phyloP scores from a whole-genome alignment of 208 protist genomes.

The Crithidia brevicula region DNA sequence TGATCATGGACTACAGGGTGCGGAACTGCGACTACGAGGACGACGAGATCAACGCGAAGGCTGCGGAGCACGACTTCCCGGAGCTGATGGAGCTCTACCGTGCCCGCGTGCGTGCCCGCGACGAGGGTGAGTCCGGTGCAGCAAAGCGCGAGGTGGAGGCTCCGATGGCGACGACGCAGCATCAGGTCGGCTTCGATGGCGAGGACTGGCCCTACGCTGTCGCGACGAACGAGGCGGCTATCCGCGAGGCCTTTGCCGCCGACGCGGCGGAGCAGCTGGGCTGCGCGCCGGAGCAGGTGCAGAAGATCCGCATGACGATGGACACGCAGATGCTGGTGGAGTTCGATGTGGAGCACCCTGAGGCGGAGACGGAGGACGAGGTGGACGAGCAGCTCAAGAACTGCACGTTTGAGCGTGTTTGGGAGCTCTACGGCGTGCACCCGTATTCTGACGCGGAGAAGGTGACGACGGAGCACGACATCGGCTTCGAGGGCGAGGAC shows the following conservation, averaged over 20 bases:
- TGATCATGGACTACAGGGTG: conserved; percentile 58
- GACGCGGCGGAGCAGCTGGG: conserved; percentile 28
- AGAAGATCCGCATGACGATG: conserved; percentile 32
- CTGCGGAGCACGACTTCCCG: conserved; percentile 36
- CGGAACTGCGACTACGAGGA: conserved; percentile 34
- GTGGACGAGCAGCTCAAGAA: conserved; percentile 44
- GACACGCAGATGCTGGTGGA: conserved; percentile 28
- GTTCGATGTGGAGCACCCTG: conserved; percentile 55
- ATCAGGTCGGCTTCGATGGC: conserved; percentile 70
- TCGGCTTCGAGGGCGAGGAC: conserved; percentile 60
- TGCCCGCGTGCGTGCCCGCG: conserved; percentile 30
- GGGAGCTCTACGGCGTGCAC: conserved; percentile 51
- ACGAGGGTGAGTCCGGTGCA: conserved; percentile 13
- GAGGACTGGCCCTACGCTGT: conserved; percentile 67
- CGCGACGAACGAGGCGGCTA: conserved; percentile 24
- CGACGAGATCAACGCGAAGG: conserved; percentile 37
- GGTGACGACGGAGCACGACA: conserved; percentile 38
- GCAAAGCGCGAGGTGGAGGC: conserved; percentile 1
- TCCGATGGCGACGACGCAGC: conserved; percentile 40
- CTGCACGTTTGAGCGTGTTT: conserved; percentile 49
- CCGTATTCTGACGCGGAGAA: conserved; percentile 27
- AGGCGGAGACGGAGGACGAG: conserved; percentile 32
- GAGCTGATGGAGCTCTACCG: conserved; percentile 63
- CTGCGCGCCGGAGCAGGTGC: conserved; percentile 29
- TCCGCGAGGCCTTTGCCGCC: conserved; percentile 26